A percentile compares a stretch with the other conserved stretches of the same genome.
Conservation (phyloP, 495 filamentous ascomycete genomes). For the Penicillium argentinense region DNA sequence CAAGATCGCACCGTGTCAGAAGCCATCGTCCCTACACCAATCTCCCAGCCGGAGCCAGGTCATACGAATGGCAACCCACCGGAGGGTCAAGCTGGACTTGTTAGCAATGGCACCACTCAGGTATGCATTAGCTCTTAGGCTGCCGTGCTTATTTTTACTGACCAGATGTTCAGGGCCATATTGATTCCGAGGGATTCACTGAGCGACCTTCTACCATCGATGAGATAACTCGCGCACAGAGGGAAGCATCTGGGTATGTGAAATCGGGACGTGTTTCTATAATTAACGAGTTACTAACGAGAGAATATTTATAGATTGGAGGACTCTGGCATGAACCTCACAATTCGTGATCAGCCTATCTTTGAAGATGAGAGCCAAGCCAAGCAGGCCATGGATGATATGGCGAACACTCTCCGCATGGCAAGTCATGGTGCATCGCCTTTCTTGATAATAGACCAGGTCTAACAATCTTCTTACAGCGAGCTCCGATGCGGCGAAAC, state of each 20-base stretch:
- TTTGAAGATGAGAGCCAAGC: constrained; percentile 88
- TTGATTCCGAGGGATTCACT: constrained; percentile 63
- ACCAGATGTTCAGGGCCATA: constrained; percentile 36
- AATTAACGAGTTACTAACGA: neutral
- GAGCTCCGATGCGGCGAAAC: constrained; percentile 60
- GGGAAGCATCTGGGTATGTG: constrained; percentile 66
- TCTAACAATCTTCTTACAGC: constrained; percentile 39
- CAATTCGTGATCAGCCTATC: constrained; percentile 90
- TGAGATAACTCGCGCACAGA: constrained; percentile 80
- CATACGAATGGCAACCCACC: constrained; percentile 33
- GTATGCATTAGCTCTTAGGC: constrained; percentile 13
- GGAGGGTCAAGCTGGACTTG: constrained; percentile 17
- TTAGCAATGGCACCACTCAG: constrained; percentile 22
- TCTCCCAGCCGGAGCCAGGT: constrained; percentile 15
- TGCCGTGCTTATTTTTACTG: neutral
- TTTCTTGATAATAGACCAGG: no score
- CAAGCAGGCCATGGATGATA: constrained; percentile 82
- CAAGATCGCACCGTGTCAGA: constrained; percentile 24
- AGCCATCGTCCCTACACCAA: constrained; percentile 22
- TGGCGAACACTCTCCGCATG: constrained; percentile 80
- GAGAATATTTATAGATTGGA: constrained; percentile 47
- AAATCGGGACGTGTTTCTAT: neutral
- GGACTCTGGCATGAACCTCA: constrained; percentile 80
- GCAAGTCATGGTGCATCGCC: constrained; percentile 47
- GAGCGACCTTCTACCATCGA: constrained; percentile 68